Percentiles rank a stretch among this genome's conserved stretches.
Evolutionary conservation across 106 monocot genomes (phyloP).

Genomic region (Vanilla planifolia): DNA sequence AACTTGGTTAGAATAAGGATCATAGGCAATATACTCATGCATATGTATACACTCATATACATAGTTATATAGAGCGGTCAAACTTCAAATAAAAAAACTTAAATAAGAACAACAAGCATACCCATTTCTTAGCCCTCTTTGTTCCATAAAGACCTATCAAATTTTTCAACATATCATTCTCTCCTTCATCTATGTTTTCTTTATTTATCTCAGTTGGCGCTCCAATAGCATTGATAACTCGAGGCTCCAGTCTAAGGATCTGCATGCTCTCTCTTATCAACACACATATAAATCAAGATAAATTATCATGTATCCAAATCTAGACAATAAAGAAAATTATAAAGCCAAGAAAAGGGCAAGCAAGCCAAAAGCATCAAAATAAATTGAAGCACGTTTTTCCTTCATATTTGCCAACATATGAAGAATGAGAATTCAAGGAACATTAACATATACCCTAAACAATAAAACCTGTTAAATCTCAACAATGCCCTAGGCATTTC

Average conservation of each 20-base stretch:
- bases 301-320: background rate
- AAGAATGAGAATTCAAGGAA: background rate
- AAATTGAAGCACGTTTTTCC: background rate
- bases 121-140: constrained; percentile 33
- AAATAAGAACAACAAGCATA: constrained; percentile 20
- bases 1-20: too few relatives aligned
- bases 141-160: constrained; percentile 50
- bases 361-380: background rate
- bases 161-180: constrained; percentile 13
- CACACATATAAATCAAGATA: background rate
- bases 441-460: background rate
- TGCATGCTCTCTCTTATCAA: constrained; percentile 9
- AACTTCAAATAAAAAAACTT: background rate
- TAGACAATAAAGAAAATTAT: background rate
- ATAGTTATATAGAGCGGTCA: too few relatives aligned
- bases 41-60: too few relatives aligned
- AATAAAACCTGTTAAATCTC: too few relatives aligned
- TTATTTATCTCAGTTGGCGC: constrained; percentile 22
- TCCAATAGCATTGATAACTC: constrained; percentile 15
- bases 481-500: too few relatives aligned
- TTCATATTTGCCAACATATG: background rate
- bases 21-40: too few relatives aligned
- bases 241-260: constrained; percentile 63
- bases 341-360: background rate
- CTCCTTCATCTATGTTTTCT: constrained; percentile 14